phyloP scores from a whole-genome alignment of 2,329 filamentous ascomycete genomes.

The Pseudogymnoascus sp. region DNA sequence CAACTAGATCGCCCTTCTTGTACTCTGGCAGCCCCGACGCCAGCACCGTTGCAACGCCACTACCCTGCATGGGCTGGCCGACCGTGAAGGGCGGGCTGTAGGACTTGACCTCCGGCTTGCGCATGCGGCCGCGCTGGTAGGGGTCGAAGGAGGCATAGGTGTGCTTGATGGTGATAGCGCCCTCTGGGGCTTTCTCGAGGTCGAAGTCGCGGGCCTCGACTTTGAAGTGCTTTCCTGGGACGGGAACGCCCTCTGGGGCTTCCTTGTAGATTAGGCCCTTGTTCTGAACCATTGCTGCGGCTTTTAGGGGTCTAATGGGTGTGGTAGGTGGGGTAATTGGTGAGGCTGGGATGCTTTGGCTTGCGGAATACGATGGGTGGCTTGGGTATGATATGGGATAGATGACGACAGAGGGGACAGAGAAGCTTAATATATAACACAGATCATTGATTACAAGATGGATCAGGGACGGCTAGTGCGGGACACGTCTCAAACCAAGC shows the following conservation, averaged over 20 bases:
- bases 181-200: constrained; percentile 47
- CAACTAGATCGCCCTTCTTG: constrained; percentile 57
- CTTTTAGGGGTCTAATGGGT: not conserved
- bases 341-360: not conserved
- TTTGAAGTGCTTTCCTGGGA: constrained; percentile 59
- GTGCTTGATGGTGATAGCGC: constrained; percentile 61
- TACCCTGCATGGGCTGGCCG: constrained; percentile 55
- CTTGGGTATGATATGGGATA: not conserved
- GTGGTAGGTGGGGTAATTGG: not conserved
- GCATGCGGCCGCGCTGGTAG: constrained; percentile 76
- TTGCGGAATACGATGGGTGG: not conserved
- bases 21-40: constrained; percentile 58
- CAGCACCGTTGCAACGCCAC: constrained; percentile 57
- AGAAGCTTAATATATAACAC: not conserved
- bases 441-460: not conserved
- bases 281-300: constrained; percentile 45
- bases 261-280: constrained; percentile 68
- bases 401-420: not conserved
- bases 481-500: not conserved
- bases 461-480: not conserved
- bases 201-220: constrained; percentile 62
- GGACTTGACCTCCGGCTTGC: constrained; percentile 52
- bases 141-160: constrained; percentile 74
- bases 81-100: constrained; percentile 57
- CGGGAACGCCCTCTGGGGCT: constrained; percentile 56